Conservation (phyloP, 73 alveolate species). For the Stentor roeselii region DNA sequence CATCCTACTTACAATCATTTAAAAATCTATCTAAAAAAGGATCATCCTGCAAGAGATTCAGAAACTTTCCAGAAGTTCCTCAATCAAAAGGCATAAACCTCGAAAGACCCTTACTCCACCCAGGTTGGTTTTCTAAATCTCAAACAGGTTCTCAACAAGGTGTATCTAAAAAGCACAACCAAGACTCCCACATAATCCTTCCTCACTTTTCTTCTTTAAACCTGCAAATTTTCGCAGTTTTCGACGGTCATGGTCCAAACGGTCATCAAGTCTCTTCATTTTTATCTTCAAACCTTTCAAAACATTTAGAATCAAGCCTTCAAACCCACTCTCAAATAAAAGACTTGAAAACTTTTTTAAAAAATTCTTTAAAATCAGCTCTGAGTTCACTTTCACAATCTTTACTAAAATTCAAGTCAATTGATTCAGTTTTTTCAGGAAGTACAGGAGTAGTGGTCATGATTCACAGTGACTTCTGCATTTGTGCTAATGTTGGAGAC, state of each 20-base stretch:
- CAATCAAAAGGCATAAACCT: too few species aligned
- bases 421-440: slow-evolving; percentile 53
- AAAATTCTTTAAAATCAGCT: slow-evolving; percentile 22
- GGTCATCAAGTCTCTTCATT: slow-evolving; percentile 91
- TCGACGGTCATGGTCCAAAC: slow-evolving; percentile 96
- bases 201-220: too few species aligned
- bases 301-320: too few species aligned
- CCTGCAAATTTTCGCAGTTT: slow-evolving; percentile 87
- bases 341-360: neutral
- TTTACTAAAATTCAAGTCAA: slow-evolving; percentile 26
- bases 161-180: too few species aligned
- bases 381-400: slow-evolving; percentile 27
- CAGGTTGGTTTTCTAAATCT: too few species aligned
- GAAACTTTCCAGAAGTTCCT: too few species aligned
- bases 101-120: too few species aligned
- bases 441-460: slow-evolving; percentile 58
- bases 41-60: too few species aligned
- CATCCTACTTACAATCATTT: too few species aligned
- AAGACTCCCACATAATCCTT: too few species aligned
- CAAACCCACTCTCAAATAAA: neutral
- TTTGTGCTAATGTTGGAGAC: slow-evolving; percentile 10
- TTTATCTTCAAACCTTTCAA: slow-evolving; percentile 70
- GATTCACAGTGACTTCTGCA: slow-evolving; percentile 40
- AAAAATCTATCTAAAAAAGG: too few species aligned
- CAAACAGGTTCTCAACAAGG: too few species aligned